These are phyloP conservation scores for Dendrocalamus sinicus DNA, from an alignment of 176 grass and related monocot genomes.

Conservation along the genomic window DNA sequence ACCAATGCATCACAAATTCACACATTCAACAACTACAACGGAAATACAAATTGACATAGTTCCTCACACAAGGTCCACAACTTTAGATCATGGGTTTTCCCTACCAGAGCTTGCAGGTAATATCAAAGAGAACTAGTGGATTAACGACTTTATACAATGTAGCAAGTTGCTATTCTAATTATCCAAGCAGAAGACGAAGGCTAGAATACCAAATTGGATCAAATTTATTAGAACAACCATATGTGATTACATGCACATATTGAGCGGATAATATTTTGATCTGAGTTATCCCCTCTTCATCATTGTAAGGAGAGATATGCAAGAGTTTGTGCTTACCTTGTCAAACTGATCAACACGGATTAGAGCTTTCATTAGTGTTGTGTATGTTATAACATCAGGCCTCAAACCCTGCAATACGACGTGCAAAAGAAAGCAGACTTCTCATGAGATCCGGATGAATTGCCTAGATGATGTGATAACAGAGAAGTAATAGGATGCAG, in stretches of 20 bases:
- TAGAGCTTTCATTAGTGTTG: constrained; percentile 96
- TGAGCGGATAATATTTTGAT: constrained; percentile 22
- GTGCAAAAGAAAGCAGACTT: constrained; percentile 20
- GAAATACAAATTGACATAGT: too few relatives aligned
- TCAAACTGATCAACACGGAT: constrained; percentile 97
- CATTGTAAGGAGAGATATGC: not conserved
- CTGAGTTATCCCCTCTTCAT: not conserved
- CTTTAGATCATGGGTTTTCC: constrained; percentile 24
- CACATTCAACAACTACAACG: too few relatives aligned
- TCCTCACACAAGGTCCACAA: constrained; percentile 9
- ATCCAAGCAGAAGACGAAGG: constrained; percentile 18
- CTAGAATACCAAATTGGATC: not conserved
- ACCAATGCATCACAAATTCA: too few relatives aligned
- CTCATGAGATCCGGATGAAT: constrained; percentile 18
- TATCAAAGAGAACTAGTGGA: constrained; percentile 2
- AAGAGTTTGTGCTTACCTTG: constrained; percentile 58
- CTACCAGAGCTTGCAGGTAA: not conserved
- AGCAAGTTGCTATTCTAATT: constrained; percentile 13
- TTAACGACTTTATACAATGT: not conserved
- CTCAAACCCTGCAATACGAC: constrained; percentile 66
- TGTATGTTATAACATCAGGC: constrained; percentile 98
- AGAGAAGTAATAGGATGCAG: constrained; percentile 21
- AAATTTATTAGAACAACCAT: not conserved
- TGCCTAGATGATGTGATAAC: not conserved
- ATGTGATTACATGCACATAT: constrained; percentile 3